A percentile compares a stretch with the other conserved stretches of the same genome.
phyloP scores from a whole-genome alignment of 805 yeast species.

The Metschnikowia peoriensis region DNA sequence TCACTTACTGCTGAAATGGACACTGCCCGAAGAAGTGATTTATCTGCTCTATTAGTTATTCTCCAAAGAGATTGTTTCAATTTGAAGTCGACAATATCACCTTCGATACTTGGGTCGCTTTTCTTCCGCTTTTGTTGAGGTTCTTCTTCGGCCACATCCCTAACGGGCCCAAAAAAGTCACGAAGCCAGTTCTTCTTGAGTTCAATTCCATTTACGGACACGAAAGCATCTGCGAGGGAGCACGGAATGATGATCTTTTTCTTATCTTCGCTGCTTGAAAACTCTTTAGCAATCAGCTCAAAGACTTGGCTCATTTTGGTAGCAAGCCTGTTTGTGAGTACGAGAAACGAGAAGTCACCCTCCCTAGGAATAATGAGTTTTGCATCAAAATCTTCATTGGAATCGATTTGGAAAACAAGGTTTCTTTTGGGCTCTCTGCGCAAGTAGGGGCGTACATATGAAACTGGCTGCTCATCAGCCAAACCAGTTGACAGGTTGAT shows the following conservation, averaged over 20 bases:
- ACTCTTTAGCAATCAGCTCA: slow-evolving; percentile 19
- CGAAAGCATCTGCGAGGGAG: slow-evolving; percentile 27
- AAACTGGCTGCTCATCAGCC: slow-evolving; percentile 22
- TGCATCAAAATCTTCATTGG: slow-evolving; percentile 26
- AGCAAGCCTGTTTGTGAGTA: slow-evolving; percentile 26
- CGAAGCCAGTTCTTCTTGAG: slow-evolving; percentile 34
- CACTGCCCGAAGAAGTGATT: slow-evolving; percentile 28
- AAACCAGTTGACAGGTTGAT: slow-evolving; percentile 19
- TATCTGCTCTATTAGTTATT: slow-evolving; percentile 23
- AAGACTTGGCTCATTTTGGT: slow-evolving; percentile 25
- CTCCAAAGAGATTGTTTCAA: slow-evolving; percentile 46
- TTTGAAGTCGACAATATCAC: slow-evolving; percentile 44
- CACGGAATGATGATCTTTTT: slow-evolving; percentile 24
- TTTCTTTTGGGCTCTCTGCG: slow-evolving; percentile 30
- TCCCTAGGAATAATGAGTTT: slow-evolving; percentile 32
- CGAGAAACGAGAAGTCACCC: slow-evolving; percentile 24
- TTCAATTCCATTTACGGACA: slow-evolving; percentile 33
- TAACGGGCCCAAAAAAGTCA: slow-evolving; percentile 23
- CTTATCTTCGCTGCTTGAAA: slow-evolving; percentile 17
- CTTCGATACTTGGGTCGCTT: slow-evolving; percentile 16
- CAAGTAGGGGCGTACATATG: slow-evolving; percentile 35
- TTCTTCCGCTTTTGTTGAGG: slow-evolving; percentile 5
- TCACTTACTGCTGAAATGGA: slow-evolving; percentile 31
- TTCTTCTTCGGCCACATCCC: slow-evolving; percentile 6
- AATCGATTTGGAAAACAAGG: slow-evolving; percentile 32